Evolutionary conservation across 768 basidiomycete genomes (phyloP).

Genomic region (Lactarius trivialis): DNA sequence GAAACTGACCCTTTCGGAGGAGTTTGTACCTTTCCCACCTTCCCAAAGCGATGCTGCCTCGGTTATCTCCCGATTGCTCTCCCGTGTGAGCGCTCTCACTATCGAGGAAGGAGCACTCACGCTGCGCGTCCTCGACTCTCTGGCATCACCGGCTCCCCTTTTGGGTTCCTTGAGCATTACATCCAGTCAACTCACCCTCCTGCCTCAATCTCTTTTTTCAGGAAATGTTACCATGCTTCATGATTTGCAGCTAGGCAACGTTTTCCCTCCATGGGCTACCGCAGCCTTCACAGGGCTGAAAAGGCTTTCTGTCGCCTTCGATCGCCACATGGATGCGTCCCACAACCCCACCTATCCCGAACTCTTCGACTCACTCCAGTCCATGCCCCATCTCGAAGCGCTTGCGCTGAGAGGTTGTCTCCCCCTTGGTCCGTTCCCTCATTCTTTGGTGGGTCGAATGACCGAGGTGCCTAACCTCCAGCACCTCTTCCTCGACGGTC

Average conservation of each 20-base stretch:
- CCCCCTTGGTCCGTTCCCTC: background rate
- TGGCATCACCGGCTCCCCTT: conserved; percentile 4
- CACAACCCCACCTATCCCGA: conserved; percentile 6
- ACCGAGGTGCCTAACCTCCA: conserved; percentile 6
- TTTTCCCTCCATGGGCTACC: conserved; percentile 1
- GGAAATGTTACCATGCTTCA: background rate
- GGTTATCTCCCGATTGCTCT: conserved; percentile 8
- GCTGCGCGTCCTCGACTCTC: background rate
- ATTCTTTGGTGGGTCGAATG: background rate
- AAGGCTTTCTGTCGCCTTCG: background rate
- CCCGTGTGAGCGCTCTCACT: conserved; percentile 7
- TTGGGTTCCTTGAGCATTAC: conserved; percentile 1
- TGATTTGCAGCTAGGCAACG: background rate
- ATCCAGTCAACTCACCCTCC: background rate
- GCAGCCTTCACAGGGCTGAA: conserved; percentile 1
- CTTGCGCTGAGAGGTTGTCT: conserved; percentile 4
- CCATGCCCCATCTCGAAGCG: conserved; percentile 5
- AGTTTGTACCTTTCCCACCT: conserved; percentile 1
- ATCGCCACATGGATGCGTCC: background rate
- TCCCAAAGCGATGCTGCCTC: background rate
- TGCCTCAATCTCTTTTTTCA: conserved; percentile 5
- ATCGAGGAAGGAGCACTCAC: conserved; percentile 1
- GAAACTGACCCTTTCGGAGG: background rate
- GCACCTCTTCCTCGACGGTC: background rate
- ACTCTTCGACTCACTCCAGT: conserved; percentile 7